Base-by-base conservation (phyloP, 305 asterid species). In the Fraxinus xanthoxyloides region DNA sequence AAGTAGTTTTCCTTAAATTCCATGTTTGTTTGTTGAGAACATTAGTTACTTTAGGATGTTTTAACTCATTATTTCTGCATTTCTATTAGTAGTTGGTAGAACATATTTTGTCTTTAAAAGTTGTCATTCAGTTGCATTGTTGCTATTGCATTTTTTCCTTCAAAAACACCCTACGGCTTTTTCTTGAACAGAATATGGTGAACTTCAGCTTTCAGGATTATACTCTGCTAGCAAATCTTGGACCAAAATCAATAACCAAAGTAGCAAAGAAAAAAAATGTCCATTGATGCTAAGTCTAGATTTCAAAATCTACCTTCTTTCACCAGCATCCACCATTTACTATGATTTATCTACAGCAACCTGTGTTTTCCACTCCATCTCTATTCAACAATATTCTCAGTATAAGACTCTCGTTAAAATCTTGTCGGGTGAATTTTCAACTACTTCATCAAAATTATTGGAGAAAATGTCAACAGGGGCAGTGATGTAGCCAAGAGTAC, bases 401-500 rank as follows among this genome's bases (percentile, higher is more conserved):
- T 78, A 82, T 9, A 65, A 40, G 35, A 67, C 19, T 7, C 36
- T 67, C 1, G 90, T 88, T 77, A 83, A 84, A 34, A 88, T 82
- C 84, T 80, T 80, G 32, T 87, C 90, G 1, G 77, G 80, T 2
- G 80, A 77, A 61, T 83, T 84, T 7, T 87, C 93, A 81, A 76
- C 85, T 82, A 76, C 85, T 83, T 88, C 90, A 36, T 87, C 92
- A 0, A 91, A 86, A 78, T 92, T 87, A 54, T 84, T 84, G 12
- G 97, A 90, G 83, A 84, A 94, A 48, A 96, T 86, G 87, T 96
- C 99, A 3, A 90, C 85, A 1, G 99, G 99, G 7, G 99, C 88
- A 19, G 87, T 80, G 17, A 87, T 83, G 81, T 84, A 82, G 86
- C 92, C 93, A 35, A 81, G 63, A 8, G 79, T 26, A 77, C 90